Conservation (phyloP, 805 yeast genomes). For the Ogataea sp. region DNA sequence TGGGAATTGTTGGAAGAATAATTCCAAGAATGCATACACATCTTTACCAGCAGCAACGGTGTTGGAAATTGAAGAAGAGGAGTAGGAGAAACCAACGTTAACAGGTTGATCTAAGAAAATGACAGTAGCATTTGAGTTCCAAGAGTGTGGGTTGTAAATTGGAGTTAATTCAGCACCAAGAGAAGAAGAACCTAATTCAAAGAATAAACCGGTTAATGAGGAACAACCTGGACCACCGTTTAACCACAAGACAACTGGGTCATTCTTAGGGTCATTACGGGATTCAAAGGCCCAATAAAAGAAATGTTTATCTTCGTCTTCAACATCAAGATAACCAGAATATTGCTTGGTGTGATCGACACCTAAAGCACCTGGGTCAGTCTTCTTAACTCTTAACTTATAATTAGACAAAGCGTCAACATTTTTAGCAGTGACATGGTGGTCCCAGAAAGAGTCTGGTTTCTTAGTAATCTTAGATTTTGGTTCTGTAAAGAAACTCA, state of each 20-base stretch:
- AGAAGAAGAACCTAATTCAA: conserved; percentile 86
- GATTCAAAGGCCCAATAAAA: conserved; percentile 94
- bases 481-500: conserved; percentile 45
- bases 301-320: conserved; percentile 71
- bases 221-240: conserved; percentile 98
- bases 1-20: conserved; percentile 82
- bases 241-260: conserved; percentile 82
- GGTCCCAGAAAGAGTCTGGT: conserved; percentile 27
- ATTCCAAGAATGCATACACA: conserved; percentile 73
- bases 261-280: conserved; percentile 76
- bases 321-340: conserved; percentile 65
- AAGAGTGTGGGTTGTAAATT: conserved; percentile 72
- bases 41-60: conserved; percentile 84
- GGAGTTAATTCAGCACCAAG: conserved; percentile 60
- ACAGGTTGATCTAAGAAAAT: conserved; percentile 93
- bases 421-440: conserved; percentile 15
- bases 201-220: conserved; percentile 80
- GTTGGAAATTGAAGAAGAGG: conserved; percentile 50
- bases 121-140: conserved; percentile 89
- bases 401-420: conserved; percentile 34
- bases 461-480: conserved; percentile 29
- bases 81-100: conserved; percentile 85
- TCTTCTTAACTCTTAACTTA: conserved; percentile 40
- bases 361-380: conserved; percentile 42
- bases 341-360: conserved; percentile 62